Evolutionary conservation across 2,329 filamentous ascomycete species (phyloP).

Genomic region (Apiospora aurea): DNA sequence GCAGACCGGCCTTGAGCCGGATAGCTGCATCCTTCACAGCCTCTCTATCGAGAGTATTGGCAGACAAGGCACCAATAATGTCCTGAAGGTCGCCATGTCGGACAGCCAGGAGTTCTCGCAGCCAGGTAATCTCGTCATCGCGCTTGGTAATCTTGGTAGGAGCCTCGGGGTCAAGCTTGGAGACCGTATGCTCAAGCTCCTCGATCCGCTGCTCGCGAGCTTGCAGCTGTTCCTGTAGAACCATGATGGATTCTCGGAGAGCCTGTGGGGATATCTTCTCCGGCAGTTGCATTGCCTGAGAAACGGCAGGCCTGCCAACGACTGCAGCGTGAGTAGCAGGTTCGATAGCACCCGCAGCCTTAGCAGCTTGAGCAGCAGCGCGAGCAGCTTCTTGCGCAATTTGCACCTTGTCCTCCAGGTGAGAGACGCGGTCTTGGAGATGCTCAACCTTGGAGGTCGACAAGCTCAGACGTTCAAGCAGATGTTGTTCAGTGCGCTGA

Average conservation of each 20-base stretch:
- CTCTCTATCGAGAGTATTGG: constrained; percentile 78
- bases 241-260: constrained; percentile 92
- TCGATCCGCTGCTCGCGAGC: constrained; percentile 92
- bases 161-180: constrained; percentile 76
- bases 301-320: constrained; percentile 47
- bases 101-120: constrained; percentile 90
- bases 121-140: constrained; percentile 93
- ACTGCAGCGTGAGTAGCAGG: constrained; percentile 54
- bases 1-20: constrained; percentile 88
- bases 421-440: constrained; percentile 82
- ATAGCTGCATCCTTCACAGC: constrained; percentile 90
- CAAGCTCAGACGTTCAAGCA: constrained; percentile 81
- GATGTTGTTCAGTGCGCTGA: constrained; percentile 78
- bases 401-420: constrained; percentile 90
- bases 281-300: constrained; percentile 60
- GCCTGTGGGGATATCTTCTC: constrained; percentile 95
- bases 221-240: constrained; percentile 95
- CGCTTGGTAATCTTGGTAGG: constrained; percentile 85
- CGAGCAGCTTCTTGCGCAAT: constrained; percentile 86
- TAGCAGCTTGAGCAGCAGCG: constrained; percentile 54
- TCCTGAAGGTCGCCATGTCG: constrained; percentile 91
- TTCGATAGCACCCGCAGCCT: constrained; percentile 47
- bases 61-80: constrained; percentile 80
- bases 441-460: constrained; percentile 86
- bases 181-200: constrained; percentile 76